Percentiles rank a stretch among this genome's conserved stretches.
Evolutionary conservation across 345 rosid species (phyloP).

Genomic region (Nasturtium officinale): DNA sequence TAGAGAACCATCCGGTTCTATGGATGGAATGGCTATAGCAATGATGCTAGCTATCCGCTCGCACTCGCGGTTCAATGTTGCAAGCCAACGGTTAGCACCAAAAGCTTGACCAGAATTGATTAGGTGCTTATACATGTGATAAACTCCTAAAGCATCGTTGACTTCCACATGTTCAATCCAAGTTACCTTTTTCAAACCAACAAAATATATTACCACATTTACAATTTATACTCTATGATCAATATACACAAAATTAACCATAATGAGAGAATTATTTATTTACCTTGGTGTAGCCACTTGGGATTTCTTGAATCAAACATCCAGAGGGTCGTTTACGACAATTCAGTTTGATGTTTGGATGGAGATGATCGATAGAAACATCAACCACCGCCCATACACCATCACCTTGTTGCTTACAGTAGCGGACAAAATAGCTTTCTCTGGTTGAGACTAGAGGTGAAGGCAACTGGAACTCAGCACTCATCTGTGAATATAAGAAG

Average conservation of each 20-base stretch:
- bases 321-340: constrained; percentile 90
- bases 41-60: constrained; percentile 75
- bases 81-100: constrained; percentile 90
- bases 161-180: constrained; percentile 97
- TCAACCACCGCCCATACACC: constrained; percentile 95
- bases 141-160: constrained; percentile 72
- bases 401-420: constrained; percentile 73
- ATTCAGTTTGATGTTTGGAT: constrained; percentile 52
- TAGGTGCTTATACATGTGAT: constrained; percentile 61
- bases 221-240: neutral
- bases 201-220: constrained; percentile 10
- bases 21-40: constrained; percentile 57
- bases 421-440: constrained; percentile 69
- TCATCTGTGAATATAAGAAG: constrained; percentile 58
- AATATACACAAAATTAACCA: neutral
- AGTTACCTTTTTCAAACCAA: constrained; percentile 56
- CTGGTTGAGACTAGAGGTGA: constrained; percentile 84
- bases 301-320: constrained; percentile 77
- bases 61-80: constrained; percentile 77
- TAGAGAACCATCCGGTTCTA: constrained; percentile 57
- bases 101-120: constrained; percentile 72
- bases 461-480: constrained; percentile 76
- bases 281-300: constrained; percentile 84
- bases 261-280: neutral
- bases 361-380: constrained; percentile 75